Percentiles rank a stretch among this genome's conserved stretches.
phyloP scores from a whole-genome alignment of 1,284 basidiomycete species.

The Naganishia sp. region DNA sequence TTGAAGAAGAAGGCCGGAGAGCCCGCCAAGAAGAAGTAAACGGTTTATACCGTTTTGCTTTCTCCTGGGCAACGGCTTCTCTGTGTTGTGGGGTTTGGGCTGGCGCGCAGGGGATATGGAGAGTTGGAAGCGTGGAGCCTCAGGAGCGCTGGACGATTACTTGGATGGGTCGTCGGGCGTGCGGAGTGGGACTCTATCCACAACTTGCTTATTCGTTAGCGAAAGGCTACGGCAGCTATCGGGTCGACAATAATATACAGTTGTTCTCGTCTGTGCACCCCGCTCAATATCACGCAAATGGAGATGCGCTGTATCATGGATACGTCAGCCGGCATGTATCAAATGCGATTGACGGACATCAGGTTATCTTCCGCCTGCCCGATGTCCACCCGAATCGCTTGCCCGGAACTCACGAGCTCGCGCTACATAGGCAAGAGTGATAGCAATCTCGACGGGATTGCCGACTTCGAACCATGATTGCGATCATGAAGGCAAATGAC shows the following conservation, averaged over 20 bases:
- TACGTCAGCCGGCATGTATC: slow-evolving; percentile 12
- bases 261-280: slow-evolving; percentile 3
- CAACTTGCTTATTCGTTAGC: not conserved
- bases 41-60: slow-evolving; percentile 18
- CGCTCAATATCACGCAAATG: not conserved
- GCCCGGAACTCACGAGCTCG: not conserved
- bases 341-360: slow-evolving; percentile 16
- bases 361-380: not conserved
- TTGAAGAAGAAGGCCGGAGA: slow-evolving; percentile 92
- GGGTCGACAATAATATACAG: slow-evolving; percentile 7
- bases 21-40: slow-evolving; percentile 55
- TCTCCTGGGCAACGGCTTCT: slow-evolving; percentile 15
- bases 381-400: not conserved
- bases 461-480: no score
- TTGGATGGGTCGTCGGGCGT: slow-evolving; percentile 4
- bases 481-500: no score
- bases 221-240: not conserved
- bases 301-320: slow-evolving; percentile 19
- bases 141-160: not conserved
- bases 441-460: no score
- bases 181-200: no score
- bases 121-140: not conserved
- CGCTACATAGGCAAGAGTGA: no score
- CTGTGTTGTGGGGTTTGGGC: slow-evolving; percentile 1
- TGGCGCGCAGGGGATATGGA: not conserved